Evolutionary conservation across 176 grass and related monocot species (phyloP).

Genomic region (Oryza australiensis): DNA sequence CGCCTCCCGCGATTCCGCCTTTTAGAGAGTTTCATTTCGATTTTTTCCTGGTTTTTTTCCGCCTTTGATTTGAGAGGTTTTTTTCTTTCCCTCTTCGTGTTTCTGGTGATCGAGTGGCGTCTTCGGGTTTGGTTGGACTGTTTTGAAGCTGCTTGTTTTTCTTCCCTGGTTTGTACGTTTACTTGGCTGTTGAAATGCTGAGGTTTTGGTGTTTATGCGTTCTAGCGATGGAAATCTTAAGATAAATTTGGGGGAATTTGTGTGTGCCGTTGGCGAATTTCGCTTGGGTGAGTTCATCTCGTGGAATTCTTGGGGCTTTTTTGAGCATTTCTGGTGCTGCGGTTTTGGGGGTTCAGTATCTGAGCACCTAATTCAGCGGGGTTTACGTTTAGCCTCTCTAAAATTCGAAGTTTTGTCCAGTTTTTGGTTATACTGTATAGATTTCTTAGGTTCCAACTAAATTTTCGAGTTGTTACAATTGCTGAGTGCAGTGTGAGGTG

Average conservation of each 20-base stretch:
- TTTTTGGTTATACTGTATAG: not conserved
- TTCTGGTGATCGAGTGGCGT: not conserved
- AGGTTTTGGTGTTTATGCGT: not conserved
- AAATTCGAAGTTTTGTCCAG: not conserved
- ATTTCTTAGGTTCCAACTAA: not conserved
- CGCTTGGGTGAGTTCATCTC: not conserved
- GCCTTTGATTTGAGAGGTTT: not conserved
- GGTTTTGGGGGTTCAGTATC: slow-evolving; percentile 10
- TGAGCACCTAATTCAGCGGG: not conserved
- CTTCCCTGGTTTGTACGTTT: not conserved
- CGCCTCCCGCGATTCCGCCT: not conserved
- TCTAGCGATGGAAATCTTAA: not conserved
- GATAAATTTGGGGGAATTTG: not conserved
- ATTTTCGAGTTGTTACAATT: not conserved
- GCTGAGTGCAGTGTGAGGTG: not conserved
- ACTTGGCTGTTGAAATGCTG: not conserved
- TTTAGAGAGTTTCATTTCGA: not conserved
- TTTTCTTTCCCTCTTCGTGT: not conserved
- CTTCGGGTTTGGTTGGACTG: not conserved
- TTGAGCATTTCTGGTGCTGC: not conserved
- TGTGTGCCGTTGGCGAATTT: not conserved
- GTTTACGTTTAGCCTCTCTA: not conserved
- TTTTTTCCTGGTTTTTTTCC: not conserved
- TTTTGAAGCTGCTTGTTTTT: not conserved
- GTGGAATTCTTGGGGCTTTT: not conserved